Evolutionary conservation across 306 rosid species (phyloP).

Genomic region (Arachis hypogaea): DNA sequence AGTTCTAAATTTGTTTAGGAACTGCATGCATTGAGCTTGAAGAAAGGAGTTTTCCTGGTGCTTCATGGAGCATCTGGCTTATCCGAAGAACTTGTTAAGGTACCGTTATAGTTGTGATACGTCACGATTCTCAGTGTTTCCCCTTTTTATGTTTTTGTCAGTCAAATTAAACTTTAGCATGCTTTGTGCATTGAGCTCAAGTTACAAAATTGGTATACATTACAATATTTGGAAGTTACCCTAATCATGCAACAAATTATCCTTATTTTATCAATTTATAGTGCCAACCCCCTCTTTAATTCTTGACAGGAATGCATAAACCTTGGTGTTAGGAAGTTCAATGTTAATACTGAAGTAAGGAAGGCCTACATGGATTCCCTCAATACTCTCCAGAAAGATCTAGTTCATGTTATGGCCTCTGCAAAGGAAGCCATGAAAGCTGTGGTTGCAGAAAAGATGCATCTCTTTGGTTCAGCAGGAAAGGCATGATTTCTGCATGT

Average conservation of each 20-base stretch:
- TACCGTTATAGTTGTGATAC: conserved; percentile 27
- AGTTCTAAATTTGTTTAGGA: conserved; percentile 51
- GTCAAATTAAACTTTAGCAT: background rate
- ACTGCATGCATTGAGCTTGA: conserved; percentile 61
- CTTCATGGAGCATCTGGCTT: conserved; percentile 98
- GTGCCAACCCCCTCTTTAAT: conserved; percentile 35
- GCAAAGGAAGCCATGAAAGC: conserved; percentile 92
- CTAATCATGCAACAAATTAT: conserved; percentile 7
- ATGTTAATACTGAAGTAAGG: conserved; percentile 93
- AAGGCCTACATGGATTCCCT: conserved; percentile 95
- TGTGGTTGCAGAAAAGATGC: conserved; percentile 90
- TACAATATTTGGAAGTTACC: background rate
- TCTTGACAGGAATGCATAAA: conserved; percentile 70
- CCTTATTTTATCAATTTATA: conserved; percentile 29
- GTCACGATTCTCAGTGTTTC: conserved; percentile 1
- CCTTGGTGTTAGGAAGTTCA: conserved; percentile 88
- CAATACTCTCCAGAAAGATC: conserved; percentile 65
- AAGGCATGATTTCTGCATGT: conserved; percentile 56
- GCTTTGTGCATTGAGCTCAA: conserved; percentile 31
- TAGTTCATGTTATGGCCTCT: conserved; percentile 82
- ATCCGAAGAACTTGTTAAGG: conserved; percentile 75
- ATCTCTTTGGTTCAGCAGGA: conserved; percentile 90
- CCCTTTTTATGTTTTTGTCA: conserved; percentile 10
- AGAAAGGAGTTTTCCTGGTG: conserved; percentile 76
- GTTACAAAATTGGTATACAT: conserved; percentile 36